Conservation (phyloP, 2,329 filamentous ascomycete species). For the Coniella lustricola region DNA sequence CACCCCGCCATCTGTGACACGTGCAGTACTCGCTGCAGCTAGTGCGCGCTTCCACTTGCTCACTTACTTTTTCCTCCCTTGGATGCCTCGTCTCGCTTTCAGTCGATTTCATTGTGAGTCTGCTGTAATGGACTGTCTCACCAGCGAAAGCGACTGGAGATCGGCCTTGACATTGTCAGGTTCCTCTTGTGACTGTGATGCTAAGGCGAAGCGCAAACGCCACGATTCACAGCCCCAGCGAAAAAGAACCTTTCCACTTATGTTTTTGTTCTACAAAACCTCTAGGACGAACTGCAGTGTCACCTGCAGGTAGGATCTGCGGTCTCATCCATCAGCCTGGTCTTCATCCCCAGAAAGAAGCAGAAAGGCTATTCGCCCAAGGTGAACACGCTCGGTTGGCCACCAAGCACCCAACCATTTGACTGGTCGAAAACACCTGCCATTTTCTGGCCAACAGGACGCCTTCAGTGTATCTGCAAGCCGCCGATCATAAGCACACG, state of each 20-base stretch:
- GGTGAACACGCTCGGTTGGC: conserved; percentile 4
- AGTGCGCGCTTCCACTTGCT: not conserved
- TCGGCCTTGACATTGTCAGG: too few relatives aligned
- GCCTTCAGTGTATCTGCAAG: not conserved
- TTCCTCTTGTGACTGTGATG: too few relatives aligned
- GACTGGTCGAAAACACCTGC: conserved; percentile 9
- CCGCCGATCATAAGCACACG: not conserved
- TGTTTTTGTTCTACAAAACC: not conserved
- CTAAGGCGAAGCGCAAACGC: too few relatives aligned
- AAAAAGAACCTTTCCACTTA: too few relatives aligned
- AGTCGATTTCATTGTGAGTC: too few relatives aligned
- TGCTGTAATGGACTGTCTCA: too few relatives aligned
- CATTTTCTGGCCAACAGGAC: conserved; percentile 15
- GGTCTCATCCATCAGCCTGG: not conserved
- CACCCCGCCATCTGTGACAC: conserved; percentile 11
- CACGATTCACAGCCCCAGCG: too few relatives aligned
- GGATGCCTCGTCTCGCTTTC: not conserved
- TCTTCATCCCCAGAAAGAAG: not conserved
- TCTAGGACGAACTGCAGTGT: not conserved
- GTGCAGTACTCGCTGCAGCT: conserved; percentile 9
- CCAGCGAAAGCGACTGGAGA: too few relatives aligned
- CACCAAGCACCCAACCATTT: conserved; percentile 1
- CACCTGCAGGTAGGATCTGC: not conserved
- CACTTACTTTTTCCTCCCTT: not conserved
- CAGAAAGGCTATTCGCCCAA: not conserved